Percentiles rank a stretch among this genome's conserved stretches.
Conservation (phyloP, 129 eudicot species). For the Tagetes patula region DNA sequence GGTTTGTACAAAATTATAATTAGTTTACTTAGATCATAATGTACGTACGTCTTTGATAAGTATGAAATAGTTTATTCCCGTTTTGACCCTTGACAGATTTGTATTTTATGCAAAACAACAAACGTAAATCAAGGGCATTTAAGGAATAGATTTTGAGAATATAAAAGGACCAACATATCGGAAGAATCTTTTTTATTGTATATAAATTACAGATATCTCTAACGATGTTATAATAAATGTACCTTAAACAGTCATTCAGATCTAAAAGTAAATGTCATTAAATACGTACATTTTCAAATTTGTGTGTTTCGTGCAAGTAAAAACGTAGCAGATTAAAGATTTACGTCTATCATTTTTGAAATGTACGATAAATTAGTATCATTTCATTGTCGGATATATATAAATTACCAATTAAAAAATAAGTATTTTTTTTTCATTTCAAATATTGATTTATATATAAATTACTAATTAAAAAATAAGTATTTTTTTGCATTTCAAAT, state of each 20-base stretch:
- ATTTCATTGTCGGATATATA: no score
- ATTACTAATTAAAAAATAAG: no score
- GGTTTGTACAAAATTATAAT: no score
- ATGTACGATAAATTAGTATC: background rate
- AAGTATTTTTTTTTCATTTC: background rate
- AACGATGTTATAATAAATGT: conserved; percentile 16
- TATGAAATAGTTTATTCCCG: background rate
- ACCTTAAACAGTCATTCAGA: conserved; percentile 10
- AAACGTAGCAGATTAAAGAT: no score
- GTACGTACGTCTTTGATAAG: background rate
- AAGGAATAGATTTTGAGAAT: background rate
- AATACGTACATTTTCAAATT: background rate
- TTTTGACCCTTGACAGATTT: background rate
- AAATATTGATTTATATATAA: background rate
- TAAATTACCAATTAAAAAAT: no score
- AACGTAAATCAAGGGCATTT: conserved; percentile 10
- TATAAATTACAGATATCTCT: conserved; percentile 1
- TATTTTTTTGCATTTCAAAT: background rate
- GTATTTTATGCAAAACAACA: conserved; percentile 4
- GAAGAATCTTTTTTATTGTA: conserved; percentile 17
- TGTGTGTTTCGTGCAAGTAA: background rate
- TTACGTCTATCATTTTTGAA: background rate
- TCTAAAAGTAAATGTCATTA: background rate
- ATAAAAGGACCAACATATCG: conserved; percentile 28
- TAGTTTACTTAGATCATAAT: no score